Conservation (phyloP, 345 rosid species). For the Gossypium thurberi region DNA sequence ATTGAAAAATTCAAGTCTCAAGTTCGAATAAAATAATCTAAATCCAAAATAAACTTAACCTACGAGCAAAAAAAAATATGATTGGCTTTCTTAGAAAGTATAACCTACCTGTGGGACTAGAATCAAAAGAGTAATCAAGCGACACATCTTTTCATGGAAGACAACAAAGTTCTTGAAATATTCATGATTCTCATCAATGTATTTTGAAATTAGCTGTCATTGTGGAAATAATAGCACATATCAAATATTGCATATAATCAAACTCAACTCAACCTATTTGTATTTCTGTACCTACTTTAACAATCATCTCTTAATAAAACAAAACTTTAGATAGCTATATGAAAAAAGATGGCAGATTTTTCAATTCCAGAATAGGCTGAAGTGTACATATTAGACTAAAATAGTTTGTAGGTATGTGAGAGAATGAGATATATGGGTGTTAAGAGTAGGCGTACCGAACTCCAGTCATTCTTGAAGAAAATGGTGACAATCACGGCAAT, state of each 20-base stretch:
- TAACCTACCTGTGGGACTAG: slow-evolving; percentile 44
- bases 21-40: no score
- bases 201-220: slow-evolving; percentile 29
- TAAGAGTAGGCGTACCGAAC: slow-evolving; percentile 27
- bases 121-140: slow-evolving; percentile 21
- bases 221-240: background rate
- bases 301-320: background rate
- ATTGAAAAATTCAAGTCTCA: no score
- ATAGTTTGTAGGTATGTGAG: background rate
- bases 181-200: slow-evolving; percentile 17
- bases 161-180: slow-evolving; percentile 23
- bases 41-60: no score
- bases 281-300: no score
- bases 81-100: background rate
- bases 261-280: no score
- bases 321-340: background rate
- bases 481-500: slow-evolving; percentile 26
- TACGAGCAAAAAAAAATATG: background rate
- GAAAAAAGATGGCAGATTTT: no score
- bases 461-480: slow-evolving; percentile 46
- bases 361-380: no score
- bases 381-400: no score
- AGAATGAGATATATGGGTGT: background rate
- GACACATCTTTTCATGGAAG: slow-evolving; percentile 33
- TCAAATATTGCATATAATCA: no score